Conservation (phyloP, 257 asterid species). For the Eucommia ulmoides region DNA sequence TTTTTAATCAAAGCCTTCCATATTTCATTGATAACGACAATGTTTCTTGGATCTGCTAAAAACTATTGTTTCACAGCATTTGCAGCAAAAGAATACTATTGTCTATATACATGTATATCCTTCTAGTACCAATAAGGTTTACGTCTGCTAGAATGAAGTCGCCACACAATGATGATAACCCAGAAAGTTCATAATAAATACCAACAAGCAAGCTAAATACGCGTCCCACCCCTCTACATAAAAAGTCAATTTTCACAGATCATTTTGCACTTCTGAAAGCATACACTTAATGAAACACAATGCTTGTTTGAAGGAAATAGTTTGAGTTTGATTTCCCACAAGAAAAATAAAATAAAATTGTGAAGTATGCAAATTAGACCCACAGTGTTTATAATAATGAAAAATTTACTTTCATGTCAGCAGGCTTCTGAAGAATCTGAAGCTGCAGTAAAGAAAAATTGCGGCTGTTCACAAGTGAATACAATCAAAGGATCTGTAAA, state of each 20-base stretch:
- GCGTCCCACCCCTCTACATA: not conserved
- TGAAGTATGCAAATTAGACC: not conserved
- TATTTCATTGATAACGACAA: not conserved
- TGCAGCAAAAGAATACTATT: not conserved
- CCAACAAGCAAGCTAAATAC: too few relatives aligned
- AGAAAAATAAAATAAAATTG: too few relatives aligned
- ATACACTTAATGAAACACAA: not conserved
- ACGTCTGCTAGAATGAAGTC: not conserved
- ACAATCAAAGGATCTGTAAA: not conserved
- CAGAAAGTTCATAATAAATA: too few relatives aligned
- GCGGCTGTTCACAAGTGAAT: not conserved
- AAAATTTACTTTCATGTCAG: not conserved
- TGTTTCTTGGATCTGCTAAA: not conserved
- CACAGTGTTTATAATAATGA: not conserved
- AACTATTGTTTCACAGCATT: not conserved
- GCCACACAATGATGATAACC: not conserved
- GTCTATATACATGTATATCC: not conserved
- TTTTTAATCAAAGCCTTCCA: not conserved
- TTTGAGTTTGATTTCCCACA: not conserved
- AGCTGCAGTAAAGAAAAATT: not conserved
- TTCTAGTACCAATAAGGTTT: not conserved
- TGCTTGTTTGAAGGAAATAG: not conserved
- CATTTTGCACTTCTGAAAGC: not conserved
- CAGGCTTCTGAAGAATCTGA: constrained; percentile 3
- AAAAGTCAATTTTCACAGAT: not conserved